Conservation (phyloP, 805 yeast genomes). For the Jamesozyma hellenica region DNA sequence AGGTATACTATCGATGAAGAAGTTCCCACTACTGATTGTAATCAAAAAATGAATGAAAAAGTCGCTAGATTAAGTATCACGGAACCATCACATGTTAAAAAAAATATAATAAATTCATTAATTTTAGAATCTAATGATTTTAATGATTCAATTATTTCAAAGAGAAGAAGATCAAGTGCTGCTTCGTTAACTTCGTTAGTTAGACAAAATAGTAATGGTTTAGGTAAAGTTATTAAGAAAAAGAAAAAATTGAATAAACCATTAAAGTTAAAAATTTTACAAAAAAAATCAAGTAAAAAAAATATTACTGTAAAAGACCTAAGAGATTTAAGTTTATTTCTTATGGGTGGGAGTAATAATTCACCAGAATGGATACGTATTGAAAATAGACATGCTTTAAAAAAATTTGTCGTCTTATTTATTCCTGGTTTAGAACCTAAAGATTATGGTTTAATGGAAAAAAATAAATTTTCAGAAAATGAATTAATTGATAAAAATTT, state of each 20-base stretch:
- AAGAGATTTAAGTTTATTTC: slow-evolving; percentile 37
- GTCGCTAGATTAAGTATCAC: slow-evolving; percentile 24
- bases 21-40: no score
- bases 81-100: slow-evolving; percentile 6
- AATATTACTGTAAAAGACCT: slow-evolving; percentile 33
- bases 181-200: slow-evolving; percentile 4
- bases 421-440: slow-evolving; percentile 53
- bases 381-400: slow-evolving; percentile 37
- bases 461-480: slow-evolving; percentile 9
- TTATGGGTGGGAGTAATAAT: slow-evolving; percentile 33
- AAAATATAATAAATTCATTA: slow-evolving; percentile 8
- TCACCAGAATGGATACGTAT: slow-evolving; percentile 43
- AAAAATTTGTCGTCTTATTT: slow-evolving; percentile 47
- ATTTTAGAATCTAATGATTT: background rate
- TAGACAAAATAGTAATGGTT: slow-evolving; percentile 6
- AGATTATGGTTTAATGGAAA: slow-evolving; percentile 30
- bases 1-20: background rate
- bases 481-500: slow-evolving; percentile 2
- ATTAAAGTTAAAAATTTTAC: slow-evolving; percentile 30
- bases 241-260: slow-evolving; percentile 25
- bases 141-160: slow-evolving; percentile 2
- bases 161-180: slow-evolving; percentile 26
- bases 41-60: slow-evolving; percentile 6
- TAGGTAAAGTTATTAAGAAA: slow-evolving; percentile 16
- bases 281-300: slow-evolving; percentile 19